Conservation (phyloP, 2,329 filamentous ascomycete genomes). For the Bretziella fagacearum region DNA sequence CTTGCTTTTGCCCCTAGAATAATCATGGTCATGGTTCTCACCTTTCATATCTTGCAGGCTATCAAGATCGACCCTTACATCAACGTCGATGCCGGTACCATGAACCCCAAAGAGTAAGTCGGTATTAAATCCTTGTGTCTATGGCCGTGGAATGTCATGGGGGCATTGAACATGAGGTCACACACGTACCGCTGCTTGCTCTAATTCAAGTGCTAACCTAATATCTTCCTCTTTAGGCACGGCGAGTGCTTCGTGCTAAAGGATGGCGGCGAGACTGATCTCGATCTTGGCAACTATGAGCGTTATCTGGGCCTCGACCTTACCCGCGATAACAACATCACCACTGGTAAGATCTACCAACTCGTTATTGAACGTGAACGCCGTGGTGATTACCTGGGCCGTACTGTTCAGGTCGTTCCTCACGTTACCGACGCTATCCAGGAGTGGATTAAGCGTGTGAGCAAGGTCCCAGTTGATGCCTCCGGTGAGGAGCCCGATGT, state of each 20-base stretch:
- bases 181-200: background rate
- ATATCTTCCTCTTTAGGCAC: slow-evolving; percentile 34
- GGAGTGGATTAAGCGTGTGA: slow-evolving; percentile 79
- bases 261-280: slow-evolving; percentile 51
- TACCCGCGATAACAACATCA: slow-evolving; percentile 84
- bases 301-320: slow-evolving; percentile 49
- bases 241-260: slow-evolving; percentile 81
- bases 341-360: slow-evolving; percentile 89
- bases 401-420: slow-evolving; percentile 79
- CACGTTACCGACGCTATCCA: slow-evolving; percentile 86
- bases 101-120: slow-evolving; percentile 24
- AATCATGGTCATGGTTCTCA: slow-evolving; percentile 4
- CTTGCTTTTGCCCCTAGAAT: background rate
- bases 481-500: slow-evolving; percentile 71
- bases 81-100: slow-evolving; percentile 23
- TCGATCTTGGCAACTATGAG: slow-evolving; percentile 43
- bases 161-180: background rate
- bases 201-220: background rate
- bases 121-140: background rate
- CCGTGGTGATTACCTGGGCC: slow-evolving; percentile 62
- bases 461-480: slow-evolving; percentile 72
- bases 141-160: background rate
- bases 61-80: slow-evolving; percentile 36
- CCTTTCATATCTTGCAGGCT: slow-evolving; percentile 17
- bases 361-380: slow-evolving; percentile 62